Conservation (phyloP, 352 stramenopile species). For the Phytophthora foliorum region DNA sequence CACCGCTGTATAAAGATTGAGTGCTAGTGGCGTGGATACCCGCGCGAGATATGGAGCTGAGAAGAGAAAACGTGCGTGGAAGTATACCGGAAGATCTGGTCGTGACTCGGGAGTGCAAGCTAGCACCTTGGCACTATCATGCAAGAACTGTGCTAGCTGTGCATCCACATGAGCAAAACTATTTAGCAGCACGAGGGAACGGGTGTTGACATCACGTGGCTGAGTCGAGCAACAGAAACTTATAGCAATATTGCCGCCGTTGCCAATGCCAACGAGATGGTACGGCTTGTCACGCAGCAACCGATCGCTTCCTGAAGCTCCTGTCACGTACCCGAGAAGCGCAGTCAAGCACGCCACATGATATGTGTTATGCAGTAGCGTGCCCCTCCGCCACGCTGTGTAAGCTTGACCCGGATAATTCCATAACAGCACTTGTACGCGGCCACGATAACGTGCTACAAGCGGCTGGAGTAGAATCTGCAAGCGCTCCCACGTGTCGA, state of each 20-base stretch:
- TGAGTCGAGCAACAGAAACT: constrained; percentile 75
- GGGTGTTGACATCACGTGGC: constrained; percentile 63
- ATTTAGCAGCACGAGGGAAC: constrained; percentile 92
- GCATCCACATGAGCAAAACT: constrained; percentile 91
- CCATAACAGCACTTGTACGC: constrained; percentile 93
- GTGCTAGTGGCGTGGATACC: constrained; percentile 94
- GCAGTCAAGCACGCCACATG: constrained; percentile 88
- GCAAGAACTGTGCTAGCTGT: constrained; percentile 93
- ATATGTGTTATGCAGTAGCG: constrained; percentile 94
- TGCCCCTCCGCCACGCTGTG: constrained; percentile 91
- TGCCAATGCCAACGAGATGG: constrained; percentile 94
- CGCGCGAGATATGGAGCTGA: constrained; percentile 91
- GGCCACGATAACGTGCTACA: constrained; percentile 87
- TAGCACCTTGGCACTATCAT: constrained; percentile 97
- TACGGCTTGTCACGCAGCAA: constrained; percentile 88
- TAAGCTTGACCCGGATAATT: constrained; percentile 98
- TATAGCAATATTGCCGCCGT: constrained; percentile 91
- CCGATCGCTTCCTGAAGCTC: constrained; percentile 25
- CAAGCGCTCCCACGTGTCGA: constrained; percentile 95
- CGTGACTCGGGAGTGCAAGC: constrained; percentile 88
- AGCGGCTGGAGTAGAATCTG: constrained; percentile 95
- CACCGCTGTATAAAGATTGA: constrained; percentile 97
- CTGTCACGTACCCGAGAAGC: constrained; percentile 65
- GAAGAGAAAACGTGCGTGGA: constrained; percentile 96
- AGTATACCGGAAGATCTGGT: constrained; percentile 96